These are phyloP conservation scores for Acacia crassicarpa DNA, from an alignment of 306 rosid species.

Conservation along the genomic window DNA sequence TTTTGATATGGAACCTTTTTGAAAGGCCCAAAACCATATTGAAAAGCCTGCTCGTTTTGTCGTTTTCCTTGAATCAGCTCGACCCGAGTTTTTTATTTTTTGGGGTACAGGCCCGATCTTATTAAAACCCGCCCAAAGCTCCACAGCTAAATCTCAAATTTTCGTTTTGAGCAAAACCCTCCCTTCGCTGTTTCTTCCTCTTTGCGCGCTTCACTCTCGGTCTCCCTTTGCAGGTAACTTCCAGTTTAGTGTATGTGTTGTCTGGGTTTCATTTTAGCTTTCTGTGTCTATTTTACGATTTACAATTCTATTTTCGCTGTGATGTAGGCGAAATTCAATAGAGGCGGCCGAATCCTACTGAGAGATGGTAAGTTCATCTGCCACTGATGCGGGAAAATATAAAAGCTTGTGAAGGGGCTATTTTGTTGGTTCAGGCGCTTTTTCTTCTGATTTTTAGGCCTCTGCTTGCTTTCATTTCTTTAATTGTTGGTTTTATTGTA, in stretches of 20 bases:
- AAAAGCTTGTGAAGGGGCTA: not conserved
- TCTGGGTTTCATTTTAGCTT: not conserved
- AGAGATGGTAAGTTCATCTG: constrained; percentile 37
- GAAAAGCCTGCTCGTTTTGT: too few species aligned
- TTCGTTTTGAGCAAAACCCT: not conserved
- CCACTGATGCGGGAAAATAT: not conserved
- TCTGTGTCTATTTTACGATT: not conserved
- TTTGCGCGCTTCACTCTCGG: not conserved
- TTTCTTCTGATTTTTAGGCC: not conserved
- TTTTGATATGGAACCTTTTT: too few species aligned
- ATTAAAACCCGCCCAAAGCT: not conserved
- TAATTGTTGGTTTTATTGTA: not conserved
- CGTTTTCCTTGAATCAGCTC: too few species aligned
- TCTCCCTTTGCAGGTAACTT: not conserved
- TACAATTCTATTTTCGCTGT: not conserved
- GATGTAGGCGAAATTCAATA: not conserved
- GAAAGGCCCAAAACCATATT: too few species aligned
- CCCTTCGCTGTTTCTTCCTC: not conserved
- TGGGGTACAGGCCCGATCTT: not conserved
- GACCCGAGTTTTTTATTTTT: too few species aligned
- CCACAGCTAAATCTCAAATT: not conserved
- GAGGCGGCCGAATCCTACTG: constrained; percentile 7
- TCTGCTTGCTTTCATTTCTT: not conserved
- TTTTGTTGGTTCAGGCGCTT: not conserved
- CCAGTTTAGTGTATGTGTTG: not conserved